phyloP scores from a whole-genome alignment of 768 basidiomycete species.

The Scleroderma bovista region DNA sequence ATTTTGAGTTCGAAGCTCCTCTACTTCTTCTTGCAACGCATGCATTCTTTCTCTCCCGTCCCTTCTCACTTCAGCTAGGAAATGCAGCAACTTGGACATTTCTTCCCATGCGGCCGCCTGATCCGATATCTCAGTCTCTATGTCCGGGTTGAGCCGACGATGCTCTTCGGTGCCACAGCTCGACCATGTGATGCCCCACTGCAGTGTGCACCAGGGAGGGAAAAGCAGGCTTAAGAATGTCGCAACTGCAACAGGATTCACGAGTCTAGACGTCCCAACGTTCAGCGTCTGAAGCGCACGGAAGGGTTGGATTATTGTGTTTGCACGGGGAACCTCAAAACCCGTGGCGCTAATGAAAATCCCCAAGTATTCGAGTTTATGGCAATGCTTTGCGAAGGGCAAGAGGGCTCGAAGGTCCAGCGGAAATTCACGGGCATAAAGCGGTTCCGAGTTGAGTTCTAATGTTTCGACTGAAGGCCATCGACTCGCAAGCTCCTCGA shows the following conservation, averaged over 20 bases:
- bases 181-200: conserved; percentile 47
- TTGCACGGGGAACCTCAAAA: conserved; percentile 10
- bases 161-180: conserved; percentile 12
- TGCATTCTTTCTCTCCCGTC: conserved; percentile 38
- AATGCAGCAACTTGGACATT: conserved; percentile 38
- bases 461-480: conserved; percentile 43
- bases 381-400: conserved; percentile 38
- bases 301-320: conserved; percentile 14
- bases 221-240: conserved; percentile 50
- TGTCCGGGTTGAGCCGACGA: conserved; percentile 5
- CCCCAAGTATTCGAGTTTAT: conserved; percentile 30
- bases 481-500: conserved; percentile 39
- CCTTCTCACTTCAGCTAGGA: conserved; percentile 37
- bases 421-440: conserved; percentile 16
- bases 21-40: conserved; percentile 39
- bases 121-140: conserved; percentile 5
- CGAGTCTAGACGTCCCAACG: conserved; percentile 46
- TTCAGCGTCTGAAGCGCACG: conserved; percentile 26
- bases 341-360: conserved; percentile 33
- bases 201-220: conserved; percentile 37
- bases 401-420: conserved; percentile 37
- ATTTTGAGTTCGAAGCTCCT: conserved; percentile 45
- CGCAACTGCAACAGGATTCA: conserved; percentile 39
- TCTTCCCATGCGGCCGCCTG: conserved; percentile 39
- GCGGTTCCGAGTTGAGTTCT: conserved; percentile 44